These are phyloP conservation scores for Solanum medicagineum DNA, from an alignment of 257 asterid species.

Conservation along the genomic window DNA sequence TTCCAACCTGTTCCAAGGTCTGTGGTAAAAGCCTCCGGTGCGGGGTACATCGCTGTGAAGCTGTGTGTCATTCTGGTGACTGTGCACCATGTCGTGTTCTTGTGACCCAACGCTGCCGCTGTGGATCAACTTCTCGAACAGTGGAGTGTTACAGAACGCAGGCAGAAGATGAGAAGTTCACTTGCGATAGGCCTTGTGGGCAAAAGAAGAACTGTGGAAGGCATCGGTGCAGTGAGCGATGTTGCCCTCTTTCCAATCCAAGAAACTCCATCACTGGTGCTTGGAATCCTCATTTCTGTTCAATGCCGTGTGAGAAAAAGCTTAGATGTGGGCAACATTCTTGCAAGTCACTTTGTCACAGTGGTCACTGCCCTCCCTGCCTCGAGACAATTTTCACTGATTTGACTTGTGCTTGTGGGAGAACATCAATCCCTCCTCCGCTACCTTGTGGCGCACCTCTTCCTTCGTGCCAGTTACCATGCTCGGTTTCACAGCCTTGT, in stretches of 20 bases:
- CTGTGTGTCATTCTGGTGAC: slow-evolving; percentile 63
- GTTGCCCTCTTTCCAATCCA: slow-evolving; percentile 73
- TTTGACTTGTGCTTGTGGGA: slow-evolving; percentile 89
- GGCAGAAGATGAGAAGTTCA: slow-evolving; percentile 35
- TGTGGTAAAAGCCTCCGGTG: slow-evolving; percentile 74
- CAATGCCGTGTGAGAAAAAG: slow-evolving; percentile 94
- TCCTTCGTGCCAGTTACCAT: slow-evolving; percentile 84
- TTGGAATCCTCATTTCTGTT: slow-evolving; percentile 81
- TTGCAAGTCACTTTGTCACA: slow-evolving; percentile 80
- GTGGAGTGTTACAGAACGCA: slow-evolving; percentile 69
- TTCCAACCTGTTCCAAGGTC: slow-evolving; percentile 66
- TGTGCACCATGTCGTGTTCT: slow-evolving; percentile 68
- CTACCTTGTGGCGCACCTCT: slow-evolving; percentile 87
- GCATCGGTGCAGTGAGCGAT: slow-evolving; percentile 90
- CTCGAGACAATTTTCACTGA: slow-evolving; percentile 78
- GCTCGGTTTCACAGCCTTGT: slow-evolving; percentile 88
- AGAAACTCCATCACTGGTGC: slow-evolving; percentile 24
- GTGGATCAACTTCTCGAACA: slow-evolving; percentile 76
- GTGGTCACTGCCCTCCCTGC: slow-evolving; percentile 99
- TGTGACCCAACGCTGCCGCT: slow-evolving; percentile 81
- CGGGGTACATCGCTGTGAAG: slow-evolving; percentile 55
- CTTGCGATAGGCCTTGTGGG: slow-evolving; percentile 86
- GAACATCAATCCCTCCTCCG: slow-evolving; percentile 94
- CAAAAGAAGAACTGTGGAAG: slow-evolving; percentile 91
- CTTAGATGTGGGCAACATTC: slow-evolving; percentile 96